Evolutionary conservation across 768 basidiomycete species (phyloP).

Genomic region (Termitomyces sp.): DNA sequence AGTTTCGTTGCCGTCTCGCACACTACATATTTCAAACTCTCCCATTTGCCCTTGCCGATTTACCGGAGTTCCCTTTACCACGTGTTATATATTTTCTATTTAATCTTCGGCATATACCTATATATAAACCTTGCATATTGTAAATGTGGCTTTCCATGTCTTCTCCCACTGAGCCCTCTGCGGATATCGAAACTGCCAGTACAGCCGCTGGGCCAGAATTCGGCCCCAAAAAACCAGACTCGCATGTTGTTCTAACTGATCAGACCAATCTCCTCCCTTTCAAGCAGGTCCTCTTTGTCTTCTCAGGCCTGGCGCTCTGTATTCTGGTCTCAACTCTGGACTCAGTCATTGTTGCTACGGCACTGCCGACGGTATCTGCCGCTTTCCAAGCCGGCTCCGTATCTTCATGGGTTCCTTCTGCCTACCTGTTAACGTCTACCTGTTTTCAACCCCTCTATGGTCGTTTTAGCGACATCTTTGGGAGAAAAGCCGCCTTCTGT

Average conservation of each 20-base stretch:
- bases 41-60: background rate
- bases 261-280: conserved; percentile 73
- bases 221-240: background rate
- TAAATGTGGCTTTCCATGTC: background rate
- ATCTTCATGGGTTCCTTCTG: conserved; percentile 68
- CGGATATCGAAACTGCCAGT: background rate
- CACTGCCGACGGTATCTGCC: conserved; percentile 64
- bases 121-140: background rate
- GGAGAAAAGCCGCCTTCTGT: conserved; percentile 55
- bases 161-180: background rate
- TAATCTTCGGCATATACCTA: background rate
- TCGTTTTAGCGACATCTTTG: conserved; percentile 63
- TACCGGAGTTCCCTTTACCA: background rate
- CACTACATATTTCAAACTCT: too few relatives aligned
- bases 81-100: background rate
- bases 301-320: conserved; percentile 55
- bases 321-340: conserved; percentile 60
- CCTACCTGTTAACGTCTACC: conserved; percentile 64
- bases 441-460: conserved; percentile 60
- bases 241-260: conserved; percentile 42
- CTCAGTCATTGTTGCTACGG: conserved; percentile 70
- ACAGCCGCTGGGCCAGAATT: background rate
- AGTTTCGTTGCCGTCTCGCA: too few relatives aligned
- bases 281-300: conserved; percentile 56
- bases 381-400: conserved; percentile 62